phyloP scores from a whole-genome alignment of 164 flowering plant species.

The Amborella trichopoda region DNA sequence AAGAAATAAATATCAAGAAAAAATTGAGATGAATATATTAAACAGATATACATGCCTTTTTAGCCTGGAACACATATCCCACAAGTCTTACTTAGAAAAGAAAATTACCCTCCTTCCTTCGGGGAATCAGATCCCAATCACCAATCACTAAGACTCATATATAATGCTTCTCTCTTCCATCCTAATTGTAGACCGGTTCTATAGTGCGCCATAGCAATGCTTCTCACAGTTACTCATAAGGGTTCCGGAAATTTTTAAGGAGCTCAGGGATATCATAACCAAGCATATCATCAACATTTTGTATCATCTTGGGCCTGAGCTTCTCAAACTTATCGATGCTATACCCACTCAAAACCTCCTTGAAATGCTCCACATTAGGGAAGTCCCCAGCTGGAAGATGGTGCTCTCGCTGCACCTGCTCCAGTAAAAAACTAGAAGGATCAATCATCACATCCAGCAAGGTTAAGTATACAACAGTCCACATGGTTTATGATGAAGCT shows the following conservation, averaged over 20 bases:
- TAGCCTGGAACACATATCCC: too few relatives aligned
- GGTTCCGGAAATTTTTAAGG: constrained; percentile 46
- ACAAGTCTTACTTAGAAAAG: too few relatives aligned
- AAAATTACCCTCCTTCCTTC: too few relatives aligned
- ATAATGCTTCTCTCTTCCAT: neutral
- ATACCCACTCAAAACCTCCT: constrained; percentile 65
- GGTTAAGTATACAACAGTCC: too few relatives aligned
- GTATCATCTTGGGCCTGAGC: constrained; percentile 83
- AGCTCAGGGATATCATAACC: constrained; percentile 91
- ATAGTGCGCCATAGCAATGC: neutral
- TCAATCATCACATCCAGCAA: too few relatives aligned
- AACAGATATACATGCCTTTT: too few relatives aligned
- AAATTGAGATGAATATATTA: too few relatives aligned
- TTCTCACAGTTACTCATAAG: constrained; percentile 16
- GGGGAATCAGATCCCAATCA: too few relatives aligned
- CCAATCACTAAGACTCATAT: too few relatives aligned
- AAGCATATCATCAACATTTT: constrained; percentile 88
- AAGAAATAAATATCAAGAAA: too few relatives aligned
- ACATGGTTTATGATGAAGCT: too few relatives aligned
- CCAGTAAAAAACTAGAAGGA: neutral
- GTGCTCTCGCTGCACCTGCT: constrained; percentile 70
- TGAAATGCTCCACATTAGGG: constrained; percentile 76
- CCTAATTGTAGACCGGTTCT: neutral
- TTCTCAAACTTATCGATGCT: constrained; percentile 85
- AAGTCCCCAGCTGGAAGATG: constrained; percentile 67